Percentiles rank a stretch among this genome's conserved stretches.
These are phyloP conservation scores for Dimargaris xerosporica DNA, from an alignment of 192 early-diverging fungal genomes.

Conservation along the genomic window DNA sequence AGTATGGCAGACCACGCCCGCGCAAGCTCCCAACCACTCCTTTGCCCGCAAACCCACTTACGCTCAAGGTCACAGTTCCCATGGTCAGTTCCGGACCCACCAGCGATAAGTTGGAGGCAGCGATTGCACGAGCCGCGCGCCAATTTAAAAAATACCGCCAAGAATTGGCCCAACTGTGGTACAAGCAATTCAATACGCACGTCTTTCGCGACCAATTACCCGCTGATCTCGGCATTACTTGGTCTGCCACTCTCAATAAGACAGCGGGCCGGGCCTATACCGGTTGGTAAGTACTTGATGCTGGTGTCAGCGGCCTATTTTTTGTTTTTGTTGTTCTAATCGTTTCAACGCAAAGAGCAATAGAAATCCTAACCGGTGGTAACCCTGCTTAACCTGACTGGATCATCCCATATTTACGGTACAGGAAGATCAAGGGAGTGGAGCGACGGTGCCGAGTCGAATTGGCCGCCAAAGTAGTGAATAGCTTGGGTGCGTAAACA, in stretches of 20 bases:
- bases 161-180: neutral
- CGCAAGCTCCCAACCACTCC: too few species aligned
- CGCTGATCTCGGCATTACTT: neutral
- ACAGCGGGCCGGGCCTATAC: constrained; percentile 7
- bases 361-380: too few species aligned
- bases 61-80: too few species aligned
- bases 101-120: too few species aligned
- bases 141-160: neutral
- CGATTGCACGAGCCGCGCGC: too few species aligned
- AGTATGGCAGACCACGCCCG: too few species aligned
- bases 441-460: constrained; percentile 9
- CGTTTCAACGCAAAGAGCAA: too few species aligned
- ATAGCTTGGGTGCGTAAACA: neutral
- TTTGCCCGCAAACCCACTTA: too few species aligned
- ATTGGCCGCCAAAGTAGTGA: constrained; percentile 10
- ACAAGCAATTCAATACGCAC: neutral
- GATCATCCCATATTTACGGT: neutral
- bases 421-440: constrained; percentile 2
- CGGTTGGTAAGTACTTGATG: neutral
- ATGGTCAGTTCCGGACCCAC: too few species aligned
- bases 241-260: constrained; percentile 10
- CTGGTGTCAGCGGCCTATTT: neutral
- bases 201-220: neutral
- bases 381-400: too few species aligned
- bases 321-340: too few species aligned